Evolutionary conservation across 2,329 filamentous ascomycete species (phyloP).

Genomic region (Dactylellina parvicollis): DNA sequence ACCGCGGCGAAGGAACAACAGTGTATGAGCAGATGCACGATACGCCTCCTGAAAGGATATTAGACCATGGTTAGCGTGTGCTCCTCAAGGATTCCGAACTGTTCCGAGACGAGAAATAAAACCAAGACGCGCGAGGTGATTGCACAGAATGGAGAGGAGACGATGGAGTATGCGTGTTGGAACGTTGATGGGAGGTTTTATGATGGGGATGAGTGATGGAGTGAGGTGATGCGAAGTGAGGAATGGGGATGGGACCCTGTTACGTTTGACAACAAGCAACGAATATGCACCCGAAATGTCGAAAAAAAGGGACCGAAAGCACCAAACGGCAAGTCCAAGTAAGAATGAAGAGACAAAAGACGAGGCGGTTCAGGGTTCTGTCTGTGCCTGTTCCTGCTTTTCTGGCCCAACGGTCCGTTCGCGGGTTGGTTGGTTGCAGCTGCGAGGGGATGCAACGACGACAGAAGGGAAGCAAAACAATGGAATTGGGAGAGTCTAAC

Average conservation of each 20-base stretch:
- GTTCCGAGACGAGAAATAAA: slow-evolving; percentile 20
- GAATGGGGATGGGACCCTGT: slow-evolving; percentile 39
- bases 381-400: slow-evolving; percentile 21
- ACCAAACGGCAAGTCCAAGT: slow-evolving; percentile 22
- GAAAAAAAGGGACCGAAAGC: slow-evolving; percentile 9
- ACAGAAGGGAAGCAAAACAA: slow-evolving; percentile 12
- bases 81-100: slow-evolving; percentile 32
- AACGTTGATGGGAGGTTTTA: slow-evolving; percentile 13
- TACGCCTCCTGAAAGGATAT: slow-evolving; percentile 51
- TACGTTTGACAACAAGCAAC: slow-evolving; percentile 41
- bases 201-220: slow-evolving; percentile 1
- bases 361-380: neutral
- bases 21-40: slow-evolving; percentile 23
- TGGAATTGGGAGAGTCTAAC: neutral
- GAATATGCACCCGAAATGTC: slow-evolving; percentile 43
- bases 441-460: neutral
- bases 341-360: slow-evolving; percentile 11
- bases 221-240: slow-evolving; percentile 14
- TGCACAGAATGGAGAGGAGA: slow-evolving; percentile 31
- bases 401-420: slow-evolving; percentile 23
- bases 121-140: slow-evolving; percentile 18
- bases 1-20: slow-evolving; percentile 4
- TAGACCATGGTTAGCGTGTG: slow-evolving; percentile 49
- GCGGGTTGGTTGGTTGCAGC: slow-evolving; percentile 8
- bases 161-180: slow-evolving; percentile 1